Evolutionary conservation across 257 asterid species (phyloP).

Genomic region (Nicotiana otophora): DNA sequence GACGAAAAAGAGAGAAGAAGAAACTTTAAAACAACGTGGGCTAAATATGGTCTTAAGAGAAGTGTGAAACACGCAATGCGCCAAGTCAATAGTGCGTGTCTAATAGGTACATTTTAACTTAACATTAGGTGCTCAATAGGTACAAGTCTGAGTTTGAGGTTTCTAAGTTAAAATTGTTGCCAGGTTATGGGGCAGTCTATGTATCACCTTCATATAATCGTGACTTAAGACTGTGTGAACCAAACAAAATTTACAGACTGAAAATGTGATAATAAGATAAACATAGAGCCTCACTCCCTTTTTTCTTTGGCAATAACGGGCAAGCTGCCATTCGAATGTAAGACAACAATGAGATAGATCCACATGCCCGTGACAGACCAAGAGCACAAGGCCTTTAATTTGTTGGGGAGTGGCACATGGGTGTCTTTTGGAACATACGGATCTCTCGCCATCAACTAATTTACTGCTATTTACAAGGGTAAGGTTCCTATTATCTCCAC

Average conservation of each 20-base stretch:
- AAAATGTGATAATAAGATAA: not conserved
- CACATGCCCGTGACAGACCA: not conserved
- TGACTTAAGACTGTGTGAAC: not conserved
- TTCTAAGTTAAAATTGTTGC: too few relatives aligned
- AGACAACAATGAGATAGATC: not conserved
- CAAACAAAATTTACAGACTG: not conserved
- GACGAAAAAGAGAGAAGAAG: too few relatives aligned
- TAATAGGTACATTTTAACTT: too few relatives aligned
- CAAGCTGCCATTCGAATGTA: not conserved
- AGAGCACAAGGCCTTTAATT: not conserved
- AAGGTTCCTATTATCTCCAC: too few relatives aligned
- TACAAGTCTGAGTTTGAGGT: too few relatives aligned
- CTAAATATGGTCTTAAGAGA: too few relatives aligned
- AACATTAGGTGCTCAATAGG: too few relatives aligned
- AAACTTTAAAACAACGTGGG: too few relatives aligned
- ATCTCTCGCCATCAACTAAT: not conserved
- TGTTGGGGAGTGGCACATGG: not conserved
- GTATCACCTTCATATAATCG: too few relatives aligned
- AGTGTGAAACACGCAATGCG: too few relatives aligned
- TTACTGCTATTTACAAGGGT: not conserved
- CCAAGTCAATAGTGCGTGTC: too few relatives aligned
- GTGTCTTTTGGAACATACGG: not conserved
- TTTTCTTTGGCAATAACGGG: not conserved
- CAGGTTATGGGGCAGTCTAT: too few relatives aligned
- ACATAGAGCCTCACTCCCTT: not conserved